phyloP scores from a whole-genome alignment of 2,329 filamentous ascomycete genomes.

The Trichoderma afroharzianum region DNA sequence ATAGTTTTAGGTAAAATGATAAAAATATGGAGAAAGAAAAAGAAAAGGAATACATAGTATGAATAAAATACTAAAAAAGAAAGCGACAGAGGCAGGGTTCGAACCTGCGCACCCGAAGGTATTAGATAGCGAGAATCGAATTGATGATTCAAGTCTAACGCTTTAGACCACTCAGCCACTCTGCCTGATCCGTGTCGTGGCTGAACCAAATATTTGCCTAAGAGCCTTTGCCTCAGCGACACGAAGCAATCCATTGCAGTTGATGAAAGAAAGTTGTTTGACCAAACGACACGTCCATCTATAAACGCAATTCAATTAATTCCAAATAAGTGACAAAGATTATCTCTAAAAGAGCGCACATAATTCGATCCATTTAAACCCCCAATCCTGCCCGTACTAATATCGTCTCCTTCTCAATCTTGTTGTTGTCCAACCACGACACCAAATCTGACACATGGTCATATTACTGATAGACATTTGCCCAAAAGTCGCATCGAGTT shows the following conservation, averaged over 20 bases:
- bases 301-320: background rate
- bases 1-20: too few species aligned
- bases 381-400: background rate
- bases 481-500: background rate
- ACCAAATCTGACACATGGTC: background rate
- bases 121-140: constrained; percentile 17
- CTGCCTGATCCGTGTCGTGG: constrained; percentile 1
- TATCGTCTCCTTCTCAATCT: background rate
- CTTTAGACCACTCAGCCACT: constrained; percentile 19
- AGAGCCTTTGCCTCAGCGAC: background rate
- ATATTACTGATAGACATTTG: background rate
- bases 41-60: too few species aligned
- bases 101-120: constrained; percentile 18
- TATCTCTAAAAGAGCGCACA: background rate
- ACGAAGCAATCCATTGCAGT: too few species aligned
- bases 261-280: background rate
- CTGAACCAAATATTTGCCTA: background rate
- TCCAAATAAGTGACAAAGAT: background rate
- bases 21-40: background rate
- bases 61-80: background rate
- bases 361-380: background rate
- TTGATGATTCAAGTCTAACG: constrained; percentile 16
- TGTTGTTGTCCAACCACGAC: background rate
- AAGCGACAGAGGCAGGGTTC: constrained; percentile 17
- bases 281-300: background rate